These are phyloP conservation scores for Fusarium foetens DNA, from an alignment of 2,329 filamentous ascomycete genomes.

Conservation along the genomic window DNA sequence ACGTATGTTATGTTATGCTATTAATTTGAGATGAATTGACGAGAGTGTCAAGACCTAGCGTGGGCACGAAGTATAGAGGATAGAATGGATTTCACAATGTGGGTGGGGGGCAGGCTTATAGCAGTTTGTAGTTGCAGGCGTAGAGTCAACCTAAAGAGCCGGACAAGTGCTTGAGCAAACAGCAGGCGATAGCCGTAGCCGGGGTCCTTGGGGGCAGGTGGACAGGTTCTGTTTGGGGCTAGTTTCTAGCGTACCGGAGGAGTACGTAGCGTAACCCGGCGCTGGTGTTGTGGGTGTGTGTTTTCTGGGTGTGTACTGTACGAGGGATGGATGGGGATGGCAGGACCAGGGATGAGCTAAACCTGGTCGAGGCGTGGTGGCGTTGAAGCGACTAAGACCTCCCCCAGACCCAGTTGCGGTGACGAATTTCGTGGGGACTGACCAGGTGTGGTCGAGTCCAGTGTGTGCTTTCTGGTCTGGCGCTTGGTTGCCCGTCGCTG, in stretches of 20 bases:
- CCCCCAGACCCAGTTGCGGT: conserved; percentile 42
- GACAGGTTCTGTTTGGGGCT: conserved; percentile 42
- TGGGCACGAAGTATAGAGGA: conserved; percentile 40
- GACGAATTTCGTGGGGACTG: conserved; percentile 45
- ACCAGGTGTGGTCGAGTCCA: neutral
- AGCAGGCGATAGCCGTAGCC: conserved; percentile 30
- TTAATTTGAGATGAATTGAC: conserved; percentile 23
- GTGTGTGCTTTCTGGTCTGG: conserved; percentile 14
- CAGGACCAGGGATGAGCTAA: conserved; percentile 37
- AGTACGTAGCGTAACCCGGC: conserved; percentile 28
- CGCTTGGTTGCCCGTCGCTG: neutral
- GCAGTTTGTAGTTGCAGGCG: conserved; percentile 37
- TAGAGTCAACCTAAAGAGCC: conserved; percentile 20
- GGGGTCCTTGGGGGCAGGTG: conserved; percentile 39
- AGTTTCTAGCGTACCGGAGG: conserved; percentile 37
- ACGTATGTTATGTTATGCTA: neutral
- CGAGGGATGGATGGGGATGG: conserved; percentile 18
- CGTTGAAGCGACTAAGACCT: conserved; percentile 35
- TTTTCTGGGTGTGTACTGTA: conserved; percentile 21
- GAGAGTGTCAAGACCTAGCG: conserved; percentile 30
- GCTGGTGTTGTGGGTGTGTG: conserved; percentile 29
- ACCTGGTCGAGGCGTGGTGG: conserved; percentile 43
- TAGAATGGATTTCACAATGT: conserved; percentile 41
- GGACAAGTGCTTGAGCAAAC: conserved; percentile 15
- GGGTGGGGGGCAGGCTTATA: conserved; percentile 45